phyloP scores from a whole-genome alignment of 2,329 filamentous ascomycete species.

The Colletotrichum nymphaeae region DNA sequence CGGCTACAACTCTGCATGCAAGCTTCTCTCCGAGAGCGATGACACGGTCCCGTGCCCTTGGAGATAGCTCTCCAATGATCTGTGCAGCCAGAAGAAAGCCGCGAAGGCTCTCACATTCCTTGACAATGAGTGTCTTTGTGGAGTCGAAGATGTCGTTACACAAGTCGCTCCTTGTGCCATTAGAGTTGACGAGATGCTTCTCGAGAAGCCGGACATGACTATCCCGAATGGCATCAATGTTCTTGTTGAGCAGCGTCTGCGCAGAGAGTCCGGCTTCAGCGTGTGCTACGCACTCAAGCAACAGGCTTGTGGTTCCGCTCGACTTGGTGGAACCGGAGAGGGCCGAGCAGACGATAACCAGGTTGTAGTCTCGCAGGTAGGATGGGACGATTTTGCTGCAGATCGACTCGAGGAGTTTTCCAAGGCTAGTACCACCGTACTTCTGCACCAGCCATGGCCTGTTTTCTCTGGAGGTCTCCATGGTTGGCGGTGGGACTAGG shows the following conservation, averaged over 20 bases:
- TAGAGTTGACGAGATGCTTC: conserved; percentile 71
- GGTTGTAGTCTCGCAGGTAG: conserved; percentile 65
- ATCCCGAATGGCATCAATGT: conserved; percentile 19
- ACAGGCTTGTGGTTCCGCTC: conserved; percentile 95
- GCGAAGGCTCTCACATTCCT: conserved; percentile 82
- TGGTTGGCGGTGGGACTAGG: conserved; percentile 4
- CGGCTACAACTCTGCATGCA: conserved; percentile 92
- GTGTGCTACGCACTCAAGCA: conserved; percentile 26
- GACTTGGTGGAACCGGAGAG: conserved; percentile 93
- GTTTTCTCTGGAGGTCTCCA: conserved; percentile 44
- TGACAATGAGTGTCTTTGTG: conserved; percentile 70
- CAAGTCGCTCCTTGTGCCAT: conserved; percentile 81
- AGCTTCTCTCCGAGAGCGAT: conserved; percentile 96
- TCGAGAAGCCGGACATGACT: conserved; percentile 21
- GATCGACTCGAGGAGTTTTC: conserved; percentile 85
- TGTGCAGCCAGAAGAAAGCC: conserved; percentile 76
- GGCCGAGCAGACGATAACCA: conserved; percentile 95
- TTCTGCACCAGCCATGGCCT: conserved; percentile 89
- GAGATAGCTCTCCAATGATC: conserved; percentile 80
- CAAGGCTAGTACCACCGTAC: conserved; percentile 94
- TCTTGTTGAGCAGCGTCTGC: conserved; percentile 24
- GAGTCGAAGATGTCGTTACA: conserved; percentile 83
- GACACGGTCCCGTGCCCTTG: conserved; percentile 84
- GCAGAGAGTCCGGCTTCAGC: conserved; percentile 53
- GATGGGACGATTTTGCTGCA: conserved; percentile 40